These are phyloP conservation scores for Torulaspora indica DNA, from an alignment of 805 yeast species.

Conservation along the genomic window DNA sequence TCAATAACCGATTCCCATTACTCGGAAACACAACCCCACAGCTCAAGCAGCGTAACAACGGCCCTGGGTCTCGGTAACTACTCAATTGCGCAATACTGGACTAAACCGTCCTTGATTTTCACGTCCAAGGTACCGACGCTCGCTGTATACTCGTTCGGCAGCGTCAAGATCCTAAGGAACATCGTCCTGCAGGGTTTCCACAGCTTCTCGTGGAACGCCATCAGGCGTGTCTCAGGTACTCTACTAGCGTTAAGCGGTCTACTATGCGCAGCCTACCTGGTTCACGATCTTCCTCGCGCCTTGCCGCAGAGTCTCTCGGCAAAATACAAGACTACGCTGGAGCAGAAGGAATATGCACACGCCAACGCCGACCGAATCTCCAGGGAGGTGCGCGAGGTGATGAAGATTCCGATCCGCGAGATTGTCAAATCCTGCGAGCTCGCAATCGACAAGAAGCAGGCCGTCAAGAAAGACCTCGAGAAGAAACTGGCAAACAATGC, in stretches of 20 bases:
- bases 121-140: conserved; percentile 36
- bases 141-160: conserved; percentile 37
- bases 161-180: conserved; percentile 38
- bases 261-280: conserved; percentile 55
- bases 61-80: conserved; percentile 24
- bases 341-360: conserved; percentile 70
- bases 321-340: conserved; percentile 60
- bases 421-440: conserved; percentile 41
- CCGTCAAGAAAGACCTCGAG: conserved; percentile 27
- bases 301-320: conserved; percentile 76
- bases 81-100: conserved; percentile 29
- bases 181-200: conserved; percentile 38
- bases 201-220: conserved; percentile 34
- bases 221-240: conserved; percentile 53
- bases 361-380: conserved; percentile 72
- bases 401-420: conserved; percentile 77
- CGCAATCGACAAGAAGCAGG: conserved; percentile 27
- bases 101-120: conserved; percentile 33
- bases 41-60: conserved; percentile 6
- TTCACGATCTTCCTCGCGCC: conserved; percentile 83
- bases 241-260: conserved; percentile 46
- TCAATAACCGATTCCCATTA: conserved; percentile 11
- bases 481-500: conserved; percentile 21
- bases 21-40: conserved; percentile 2
- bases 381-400: conserved; percentile 74